Evolutionary conservation across 176 grass and related monocot species (phyloP), one percentile per base, ranked within the genome.

Genomic region (Lolium multiflorum): DNA sequence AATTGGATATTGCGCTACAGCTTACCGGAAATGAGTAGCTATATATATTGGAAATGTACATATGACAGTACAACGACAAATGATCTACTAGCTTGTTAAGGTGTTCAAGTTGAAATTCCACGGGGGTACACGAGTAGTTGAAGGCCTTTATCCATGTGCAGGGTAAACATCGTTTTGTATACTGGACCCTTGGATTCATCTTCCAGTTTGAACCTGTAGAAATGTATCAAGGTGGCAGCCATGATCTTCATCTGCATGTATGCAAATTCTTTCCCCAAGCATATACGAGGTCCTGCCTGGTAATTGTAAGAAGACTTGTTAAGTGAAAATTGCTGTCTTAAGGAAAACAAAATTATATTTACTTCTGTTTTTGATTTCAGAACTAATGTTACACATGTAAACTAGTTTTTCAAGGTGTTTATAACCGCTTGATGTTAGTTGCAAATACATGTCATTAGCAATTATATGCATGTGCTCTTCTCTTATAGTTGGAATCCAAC

Each of bases 191-290:
- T 86, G 47, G 21, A 76, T 83, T 92, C 90, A 83, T 97, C 86
- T 55, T 75, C 78, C 12, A 94, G 71, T 81, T 88, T 90, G 82
- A 94, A 97, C 65, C 80, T 90, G 88, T 92, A 97, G 82, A 92
- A 91, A 44, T 81, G 66, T 74, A 97, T 24, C 6, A 92, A 60
- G 56, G 79, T 77, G 25, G 90, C 86, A 24, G 80, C 78, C 17
- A 97, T 44, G 43, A 94, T 94, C 86, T 92, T 94, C 92, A 94
- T 91, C 76, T 94, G 92, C 61, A 65, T 87, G 69, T 92, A 94
- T 59, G 88, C 94, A 83, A 97, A 92, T n/a, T 94, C 94, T 37
- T 97, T 97, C 26, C 94, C 90, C 70, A 97, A 69, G 82, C 92
- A 94, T 20, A 89, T 92, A 35, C 88, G 59, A 5, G 92, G 92